phyloP scores from a whole-genome alignment of 164 flowering plant species.

The Piper longum region DNA sequence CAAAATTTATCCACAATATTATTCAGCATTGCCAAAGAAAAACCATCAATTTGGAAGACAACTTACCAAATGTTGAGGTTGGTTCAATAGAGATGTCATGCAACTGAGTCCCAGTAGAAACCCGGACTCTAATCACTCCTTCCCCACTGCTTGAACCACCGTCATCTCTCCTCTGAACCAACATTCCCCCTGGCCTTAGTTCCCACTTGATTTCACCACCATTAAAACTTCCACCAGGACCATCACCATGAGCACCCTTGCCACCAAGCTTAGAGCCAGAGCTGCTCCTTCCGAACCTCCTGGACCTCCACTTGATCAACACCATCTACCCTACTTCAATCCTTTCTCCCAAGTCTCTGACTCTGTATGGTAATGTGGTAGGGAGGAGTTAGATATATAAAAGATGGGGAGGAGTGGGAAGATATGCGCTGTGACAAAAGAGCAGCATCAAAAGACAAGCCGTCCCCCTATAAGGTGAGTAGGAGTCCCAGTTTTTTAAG shows the following conservation, averaged over 20 bases:
- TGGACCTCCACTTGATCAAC: conserved; percentile 57
- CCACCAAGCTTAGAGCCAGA: conserved; percentile 17
- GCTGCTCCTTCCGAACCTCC: conserved; percentile 42
- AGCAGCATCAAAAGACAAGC: neutral
- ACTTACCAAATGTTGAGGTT: conserved; percentile 76
- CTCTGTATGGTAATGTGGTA: neutral
- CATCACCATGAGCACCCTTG: conserved; percentile 1
- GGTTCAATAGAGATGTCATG: conserved; percentile 63
- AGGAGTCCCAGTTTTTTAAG: neutral
- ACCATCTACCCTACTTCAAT: neutral
- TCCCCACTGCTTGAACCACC: conserved; percentile 15
- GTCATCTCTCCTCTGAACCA: conserved; percentile 69
- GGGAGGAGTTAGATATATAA: conserved; percentile 13
- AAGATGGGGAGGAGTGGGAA: conserved; percentile 1
- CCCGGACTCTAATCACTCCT: conserved; percentile 40
- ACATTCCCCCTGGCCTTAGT: conserved; percentile 80
- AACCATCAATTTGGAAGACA: neutral
- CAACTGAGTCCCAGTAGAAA: conserved; percentile 45
- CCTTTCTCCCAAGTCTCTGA: neutral
- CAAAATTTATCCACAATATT: too few relatives aligned
- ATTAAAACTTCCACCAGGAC: neutral
- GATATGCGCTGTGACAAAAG: neutral
- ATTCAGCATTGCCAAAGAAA: too few relatives aligned
- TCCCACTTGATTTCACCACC: conserved; percentile 65
- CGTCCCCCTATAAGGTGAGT: too few relatives aligned